These are phyloP conservation scores for Puccinia triticina DNA, from an alignment of 1,284 basidiomycete genomes.

Conservation along the genomic window DNA sequence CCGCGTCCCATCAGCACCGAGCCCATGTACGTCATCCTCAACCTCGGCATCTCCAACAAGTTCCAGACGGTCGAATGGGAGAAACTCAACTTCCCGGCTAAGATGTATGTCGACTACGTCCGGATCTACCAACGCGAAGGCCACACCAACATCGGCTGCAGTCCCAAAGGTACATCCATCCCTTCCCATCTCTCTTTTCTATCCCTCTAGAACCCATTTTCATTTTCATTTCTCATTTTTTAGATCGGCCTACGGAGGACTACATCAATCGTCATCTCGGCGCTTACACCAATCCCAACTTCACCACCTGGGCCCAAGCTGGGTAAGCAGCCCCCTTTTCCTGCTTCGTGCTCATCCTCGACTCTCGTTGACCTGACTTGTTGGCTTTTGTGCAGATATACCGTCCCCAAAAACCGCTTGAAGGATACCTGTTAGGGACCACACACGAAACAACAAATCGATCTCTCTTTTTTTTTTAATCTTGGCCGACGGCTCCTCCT, in stretches of 20 bases:
- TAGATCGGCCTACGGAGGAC: slow-evolving; percentile 55
- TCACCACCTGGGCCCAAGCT: slow-evolving; percentile 57
- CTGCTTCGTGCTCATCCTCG: no score
- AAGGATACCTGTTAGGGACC: slow-evolving; percentile 36
- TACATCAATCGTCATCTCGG: slow-evolving; percentile 58
- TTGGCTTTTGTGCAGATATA: slow-evolving; percentile 15
- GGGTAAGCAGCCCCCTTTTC: slow-evolving; percentile 6
- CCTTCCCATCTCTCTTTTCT: neutral
- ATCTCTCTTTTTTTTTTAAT: no score
- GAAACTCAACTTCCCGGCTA: slow-evolving; percentile 67
- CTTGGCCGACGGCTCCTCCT: no score
- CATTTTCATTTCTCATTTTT: neutral
- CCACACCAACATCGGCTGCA: slow-evolving; percentile 48
- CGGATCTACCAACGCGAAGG: slow-evolving; percentile 71
- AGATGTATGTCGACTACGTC: slow-evolving; percentile 78
- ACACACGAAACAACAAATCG: no score
- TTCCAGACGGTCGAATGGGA: slow-evolving; percentile 50
- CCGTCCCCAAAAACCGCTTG: slow-evolving; percentile 41
- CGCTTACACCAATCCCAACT: slow-evolving; percentile 58
- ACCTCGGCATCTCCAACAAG: slow-evolving; percentile 49
- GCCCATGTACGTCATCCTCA: slow-evolving; percentile 51
- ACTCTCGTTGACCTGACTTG: neutral
- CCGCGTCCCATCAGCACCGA: slow-evolving; percentile 40
- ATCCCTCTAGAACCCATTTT: neutral
- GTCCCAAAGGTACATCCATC: slow-evolving; percentile 23